A percentile compares a stretch with the other conserved stretches of the same genome.
phyloP scores from a whole-genome alignment of 2,329 filamentous ascomycete genomes.

The Diaporthe ampelina region DNA sequence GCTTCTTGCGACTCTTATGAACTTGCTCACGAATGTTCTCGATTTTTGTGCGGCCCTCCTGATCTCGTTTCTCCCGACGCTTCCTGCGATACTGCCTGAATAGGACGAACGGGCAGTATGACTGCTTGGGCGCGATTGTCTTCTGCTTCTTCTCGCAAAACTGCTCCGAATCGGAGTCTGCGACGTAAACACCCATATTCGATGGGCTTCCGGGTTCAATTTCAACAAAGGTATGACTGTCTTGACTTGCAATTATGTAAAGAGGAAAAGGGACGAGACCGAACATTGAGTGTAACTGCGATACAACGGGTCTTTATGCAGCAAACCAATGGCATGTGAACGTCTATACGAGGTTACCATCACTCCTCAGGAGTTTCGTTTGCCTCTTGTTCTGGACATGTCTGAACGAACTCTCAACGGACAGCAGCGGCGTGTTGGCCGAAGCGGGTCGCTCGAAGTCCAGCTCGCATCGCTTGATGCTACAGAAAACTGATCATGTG shows the following conservation, averaged over 20 bases:
- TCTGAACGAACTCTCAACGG: not conserved
- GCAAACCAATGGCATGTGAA: not conserved
- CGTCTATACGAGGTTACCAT: not conserved
- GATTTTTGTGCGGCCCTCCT: not conserved
- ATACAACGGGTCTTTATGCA: not conserved
- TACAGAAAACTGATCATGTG: not conserved
- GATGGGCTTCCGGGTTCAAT: not conserved
- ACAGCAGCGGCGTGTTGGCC: not conserved
- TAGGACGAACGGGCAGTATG: not conserved
- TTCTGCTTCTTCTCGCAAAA: slow-evolving; percentile 1
- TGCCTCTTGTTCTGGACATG: not conserved
- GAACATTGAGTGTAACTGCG: not conserved
- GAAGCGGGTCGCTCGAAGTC: not conserved
- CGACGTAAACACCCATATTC: not conserved
- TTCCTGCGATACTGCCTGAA: not conserved
- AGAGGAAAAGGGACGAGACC: not conserved
- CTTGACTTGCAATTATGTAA: not conserved
- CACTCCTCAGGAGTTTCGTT: not conserved
- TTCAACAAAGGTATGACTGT: not conserved
- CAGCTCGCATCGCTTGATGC: not conserved
- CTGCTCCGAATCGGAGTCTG: not conserved
- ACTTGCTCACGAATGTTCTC: not conserved
- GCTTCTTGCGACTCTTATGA: not conserved
- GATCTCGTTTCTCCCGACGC: not conserved
- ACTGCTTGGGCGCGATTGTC: not conserved